Evolutionary conservation across 192 early-diverging fungal genomes (phyloP).

Genomic region (Podila horticola): DNA sequence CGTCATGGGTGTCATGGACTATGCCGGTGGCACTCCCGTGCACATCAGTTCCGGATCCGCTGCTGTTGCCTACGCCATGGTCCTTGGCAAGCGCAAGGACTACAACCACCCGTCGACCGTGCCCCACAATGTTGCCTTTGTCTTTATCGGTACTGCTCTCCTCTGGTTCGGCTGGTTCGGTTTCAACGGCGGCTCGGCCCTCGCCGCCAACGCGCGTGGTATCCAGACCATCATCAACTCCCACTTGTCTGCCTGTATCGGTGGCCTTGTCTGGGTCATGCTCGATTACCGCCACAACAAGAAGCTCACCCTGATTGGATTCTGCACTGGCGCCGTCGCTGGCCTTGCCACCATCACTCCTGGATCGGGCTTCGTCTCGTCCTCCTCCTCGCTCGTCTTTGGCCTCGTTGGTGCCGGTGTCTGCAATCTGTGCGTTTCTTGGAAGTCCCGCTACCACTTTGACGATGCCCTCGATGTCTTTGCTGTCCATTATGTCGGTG

Average conservation of each 20-base stretch:
- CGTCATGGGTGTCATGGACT: constrained; percentile 81
- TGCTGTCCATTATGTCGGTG: constrained; percentile 80
- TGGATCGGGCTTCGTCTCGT: constrained; percentile 79
- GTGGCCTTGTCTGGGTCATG: constrained; percentile 76
- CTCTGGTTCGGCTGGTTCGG: constrained; percentile 95
- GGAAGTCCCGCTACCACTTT: constrained; percentile 74
- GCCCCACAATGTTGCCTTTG: constrained; percentile 85
- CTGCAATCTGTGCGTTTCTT: constrained; percentile 71
- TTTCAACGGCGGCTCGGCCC: constrained; percentile 87
- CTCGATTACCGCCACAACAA: constrained; percentile 75
- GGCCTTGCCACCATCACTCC: constrained; percentile 93
- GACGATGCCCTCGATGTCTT: constrained; percentile 89
- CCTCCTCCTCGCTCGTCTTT: constrained; percentile 79
- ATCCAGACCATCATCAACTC: constrained; percentile 82
- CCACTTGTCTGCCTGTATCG: constrained; percentile 75
- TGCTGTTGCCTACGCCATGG: constrained; percentile 85
- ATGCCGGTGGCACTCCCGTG: constrained; percentile 90
- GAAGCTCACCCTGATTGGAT: constrained; percentile 84
- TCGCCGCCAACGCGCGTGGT: constrained; percentile 75
- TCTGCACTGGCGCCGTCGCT: constrained; percentile 90
- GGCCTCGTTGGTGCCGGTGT: constrained; percentile 72
- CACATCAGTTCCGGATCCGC: constrained; percentile 84
- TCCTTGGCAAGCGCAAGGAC: constrained; percentile 83
- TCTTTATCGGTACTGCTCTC: constrained; percentile 83
- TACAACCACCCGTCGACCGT: constrained; percentile 75